These are phyloP conservation scores for Solanum ossicruentum DNA, from an alignment of 257 asterid genomes.

Conservation along the genomic window DNA sequence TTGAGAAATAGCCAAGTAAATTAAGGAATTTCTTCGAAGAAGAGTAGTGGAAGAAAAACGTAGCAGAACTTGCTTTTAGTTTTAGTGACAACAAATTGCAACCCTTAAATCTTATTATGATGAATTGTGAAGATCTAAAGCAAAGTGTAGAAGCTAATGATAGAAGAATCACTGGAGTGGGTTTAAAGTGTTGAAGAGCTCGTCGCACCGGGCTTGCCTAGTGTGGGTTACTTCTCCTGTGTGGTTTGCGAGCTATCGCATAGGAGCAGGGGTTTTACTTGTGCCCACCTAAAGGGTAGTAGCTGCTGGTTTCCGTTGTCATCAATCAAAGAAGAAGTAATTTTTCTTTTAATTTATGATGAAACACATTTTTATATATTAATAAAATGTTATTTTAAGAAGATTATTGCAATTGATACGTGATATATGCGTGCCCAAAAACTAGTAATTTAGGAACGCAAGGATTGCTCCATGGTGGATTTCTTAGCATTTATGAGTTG, in stretches of 20 bases:
- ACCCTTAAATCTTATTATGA: not conserved
- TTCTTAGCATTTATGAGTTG: not conserved
- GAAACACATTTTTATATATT: not conserved
- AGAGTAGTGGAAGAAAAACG: not conserved
- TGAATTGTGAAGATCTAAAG: not conserved
- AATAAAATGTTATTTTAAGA: not conserved
- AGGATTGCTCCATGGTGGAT: not conserved
- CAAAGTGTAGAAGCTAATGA: not conserved
- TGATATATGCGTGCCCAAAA: not conserved
- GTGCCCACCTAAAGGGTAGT: no score
- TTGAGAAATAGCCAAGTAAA: not conserved
- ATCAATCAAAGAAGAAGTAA: no score
- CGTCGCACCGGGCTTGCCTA: no score
- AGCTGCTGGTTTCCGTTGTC: no score
- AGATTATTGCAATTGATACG: not conserved
- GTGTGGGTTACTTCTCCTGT: no score
- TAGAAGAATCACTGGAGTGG: not conserved
- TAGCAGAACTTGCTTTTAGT: not conserved
- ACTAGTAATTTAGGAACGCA: not conserved
- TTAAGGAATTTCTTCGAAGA: not conserved
- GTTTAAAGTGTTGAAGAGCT: not conserved
- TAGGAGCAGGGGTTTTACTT: no score
- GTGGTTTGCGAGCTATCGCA: no score
- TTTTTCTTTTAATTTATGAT: no score
- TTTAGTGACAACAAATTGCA: not conserved